phyloP scores from a whole-genome alignment of 768 basidiomycete species.

The Auricularia cornea region DNA sequence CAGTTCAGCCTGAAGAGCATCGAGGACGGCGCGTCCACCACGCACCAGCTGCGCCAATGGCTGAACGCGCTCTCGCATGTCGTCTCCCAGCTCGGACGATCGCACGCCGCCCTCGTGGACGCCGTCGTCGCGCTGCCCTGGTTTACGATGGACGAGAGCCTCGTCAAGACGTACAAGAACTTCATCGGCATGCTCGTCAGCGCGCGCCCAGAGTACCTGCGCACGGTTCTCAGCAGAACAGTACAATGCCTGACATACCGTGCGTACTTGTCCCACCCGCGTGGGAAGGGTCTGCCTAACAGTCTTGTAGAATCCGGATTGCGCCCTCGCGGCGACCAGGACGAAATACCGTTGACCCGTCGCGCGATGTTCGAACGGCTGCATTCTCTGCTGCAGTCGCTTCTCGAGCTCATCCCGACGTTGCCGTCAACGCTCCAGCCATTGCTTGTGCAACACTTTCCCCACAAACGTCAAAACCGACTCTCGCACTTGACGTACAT shows the following conservation, averaged over 20 bases:
- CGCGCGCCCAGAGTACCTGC: conserved; percentile 85
- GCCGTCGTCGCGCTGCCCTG: conserved; percentile 85
- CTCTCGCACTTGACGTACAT: conserved; percentile 81
- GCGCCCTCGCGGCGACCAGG: conserved; percentile 46
- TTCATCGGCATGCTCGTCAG: conserved; percentile 90
- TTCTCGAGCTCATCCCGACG: conserved; percentile 88
- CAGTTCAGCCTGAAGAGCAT: conserved; percentile 45
- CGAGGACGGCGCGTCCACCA: conserved; percentile 18
- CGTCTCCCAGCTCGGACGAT: conserved; percentile 79
- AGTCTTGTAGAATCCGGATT: conserved; percentile 64
- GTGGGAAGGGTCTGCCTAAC: too few relatives aligned
- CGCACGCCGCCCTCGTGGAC: conserved; percentile 72
- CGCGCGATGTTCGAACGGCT: conserved; percentile 78
- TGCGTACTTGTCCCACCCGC: conserved; percentile 34
- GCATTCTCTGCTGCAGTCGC: conserved; percentile 75
- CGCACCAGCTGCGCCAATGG: conserved; percentile 65
- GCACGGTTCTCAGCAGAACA: conserved; percentile 71
- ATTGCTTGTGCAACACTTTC: conserved; percentile 76
- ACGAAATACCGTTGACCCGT: conserved; percentile 59
- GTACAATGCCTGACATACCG: conserved; percentile 85
- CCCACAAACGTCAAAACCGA: conserved; percentile 84
- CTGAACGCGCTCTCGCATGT: conserved; percentile 84
- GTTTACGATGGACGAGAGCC: conserved; percentile 79
- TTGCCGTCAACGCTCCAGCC: conserved; percentile 81
- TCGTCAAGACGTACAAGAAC: conserved; percentile 81